Base-by-base conservation (phyloP, 164 flowering plant species). In the Pachysandra terminalis region DNA sequence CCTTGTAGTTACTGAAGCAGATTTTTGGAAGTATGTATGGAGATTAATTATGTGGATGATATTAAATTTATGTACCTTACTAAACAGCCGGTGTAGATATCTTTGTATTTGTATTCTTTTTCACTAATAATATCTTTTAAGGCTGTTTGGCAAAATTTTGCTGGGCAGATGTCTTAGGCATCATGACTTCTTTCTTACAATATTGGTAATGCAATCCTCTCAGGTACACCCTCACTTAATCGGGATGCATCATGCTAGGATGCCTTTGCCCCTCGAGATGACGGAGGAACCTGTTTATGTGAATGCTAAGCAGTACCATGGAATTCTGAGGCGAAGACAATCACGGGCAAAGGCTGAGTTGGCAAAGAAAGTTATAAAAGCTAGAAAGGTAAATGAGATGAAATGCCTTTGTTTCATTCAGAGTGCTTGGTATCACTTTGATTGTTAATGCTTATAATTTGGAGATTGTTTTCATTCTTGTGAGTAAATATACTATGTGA, bases 311-410 rank as follows among this genome's bases (percentile, higher is more conserved):
- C 98, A 95, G 56, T 95, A 90, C 71, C 90, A 81, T 73, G 96
- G 93, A 52, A 92, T 95, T 69, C 64, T 95, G 68, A 83, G 96
- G 81, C 86, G 99, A 75, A 86, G 99, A 68, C 90, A 92, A 72
- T 87, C 91, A n/a, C 96, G 97, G 13, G 98, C 98, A 17, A 95
- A 95, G 67, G 96, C 96, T n/a, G 98, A 95, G 80, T 77, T 87
- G 35, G 91, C 89, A 71, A 95, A 69, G 84, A 95, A 92, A 76
- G 76, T 88, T 51, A 78, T 90, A 32, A 95, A 92, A 86, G 79
- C 35, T 71, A 79, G 99, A 72, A 90, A 90, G 98, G 99, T 95
- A 79, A 22, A 55, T 60, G 9, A 14, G 22, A 54, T 61, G 37
- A 8, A 32, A 23, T 62, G 28, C 19, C 13, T 24, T 35, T 12